phyloP scores from a whole-genome alignment of 768 basidiomycete genomes.

The Phlebiopsis gigantea region DNA sequence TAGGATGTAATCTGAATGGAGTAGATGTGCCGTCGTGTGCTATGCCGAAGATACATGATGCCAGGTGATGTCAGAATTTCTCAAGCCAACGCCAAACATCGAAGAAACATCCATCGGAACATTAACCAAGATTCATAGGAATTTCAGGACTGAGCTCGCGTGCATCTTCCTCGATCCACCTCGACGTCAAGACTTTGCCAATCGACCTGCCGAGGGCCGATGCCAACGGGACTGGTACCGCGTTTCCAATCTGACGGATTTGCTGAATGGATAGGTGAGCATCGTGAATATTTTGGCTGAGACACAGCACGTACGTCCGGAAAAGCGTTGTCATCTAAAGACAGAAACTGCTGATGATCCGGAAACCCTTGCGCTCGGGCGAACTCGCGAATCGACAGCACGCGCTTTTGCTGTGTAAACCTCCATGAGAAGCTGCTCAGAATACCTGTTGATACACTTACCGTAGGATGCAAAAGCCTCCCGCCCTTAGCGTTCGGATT shows the following conservation, averaged over 20 bases:
- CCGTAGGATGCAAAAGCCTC: constrained; percentile 40
- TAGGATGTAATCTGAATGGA: no score
- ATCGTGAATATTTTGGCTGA: not conserved
- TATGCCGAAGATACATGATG: not conserved
- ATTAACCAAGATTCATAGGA: constrained; percentile 3
- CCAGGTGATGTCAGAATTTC: not conserved
- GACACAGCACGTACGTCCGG: constrained; percentile 43
- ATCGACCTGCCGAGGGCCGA: constrained; percentile 50
- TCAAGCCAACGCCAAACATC: not conserved
- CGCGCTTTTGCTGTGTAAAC: constrained; percentile 57
- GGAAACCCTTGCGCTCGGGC: constrained; percentile 80
- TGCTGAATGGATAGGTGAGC: constrained; percentile 37
- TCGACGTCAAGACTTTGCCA: constrained; percentile 39
- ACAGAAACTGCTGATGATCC: constrained; percentile 60
- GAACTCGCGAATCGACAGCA: constrained; percentile 59
- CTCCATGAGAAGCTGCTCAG: not conserved
- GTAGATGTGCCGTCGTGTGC: not conserved
- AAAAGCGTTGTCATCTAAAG: constrained; percentile 34
- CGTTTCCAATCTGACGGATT: constrained; percentile 75
- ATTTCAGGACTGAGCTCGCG: constrained; percentile 16
- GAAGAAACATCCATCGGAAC: not conserved
- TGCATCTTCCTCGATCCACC: constrained; percentile 36
- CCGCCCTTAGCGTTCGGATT: constrained; percentile 47
- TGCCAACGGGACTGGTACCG: constrained; percentile 68
- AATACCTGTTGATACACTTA: constrained; percentile 19